Base-by-base conservation (phyloP, 805 yeast species). In the Wickerhamiella siamensis region DNA sequence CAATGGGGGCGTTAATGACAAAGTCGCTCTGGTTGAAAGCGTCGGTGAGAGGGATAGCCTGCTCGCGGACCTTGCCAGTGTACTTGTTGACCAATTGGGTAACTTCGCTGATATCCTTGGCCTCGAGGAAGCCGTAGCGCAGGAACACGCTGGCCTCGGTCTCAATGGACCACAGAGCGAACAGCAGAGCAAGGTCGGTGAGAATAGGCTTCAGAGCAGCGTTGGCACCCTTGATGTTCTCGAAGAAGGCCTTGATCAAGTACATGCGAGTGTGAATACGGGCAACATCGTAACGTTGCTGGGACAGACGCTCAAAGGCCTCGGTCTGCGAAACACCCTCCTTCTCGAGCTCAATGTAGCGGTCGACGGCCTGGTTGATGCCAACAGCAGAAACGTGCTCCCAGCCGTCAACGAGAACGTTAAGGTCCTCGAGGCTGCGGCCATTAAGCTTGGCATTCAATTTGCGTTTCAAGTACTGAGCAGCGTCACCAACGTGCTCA, bases 21-120 rank as follows among this genome's bases (percentile, higher is more conserved):
- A 71, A 79, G 62, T 86, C 95, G 33, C 83, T 75, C 48, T 80
- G 70, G 61, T 79, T 75, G 68, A 86, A 86, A 1, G 93, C 71
- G 61, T 86, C 96, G 4, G 94, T 80, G 52, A 82, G 67, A 1
- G 81, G 79, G 58, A 83, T 74, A 42, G 79, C 81, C 53, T 79
- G 75, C 24, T 74, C 72, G 59, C 95, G 69, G 33, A 79, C 57
- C 20, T 62, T 63, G 20, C 65, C 59, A 48, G 79, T 62, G 47
- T 76, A 56, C 38, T 56, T 57, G 34, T 69, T 68, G 42, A 72
- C 66, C 42, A 66, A 61, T 8, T 55, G 58, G 37, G 70, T 68
- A 35, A 69, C 51, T 4, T 54, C 50, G 38, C 68, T 68, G 33
- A 74, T 62, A 38, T 67, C 66, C 5, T 64, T 64, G 8, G 79